Evolutionary conservation across 768 basidiomycete species (phyloP).

Genomic region (Favolaschia claudopus): DNA sequence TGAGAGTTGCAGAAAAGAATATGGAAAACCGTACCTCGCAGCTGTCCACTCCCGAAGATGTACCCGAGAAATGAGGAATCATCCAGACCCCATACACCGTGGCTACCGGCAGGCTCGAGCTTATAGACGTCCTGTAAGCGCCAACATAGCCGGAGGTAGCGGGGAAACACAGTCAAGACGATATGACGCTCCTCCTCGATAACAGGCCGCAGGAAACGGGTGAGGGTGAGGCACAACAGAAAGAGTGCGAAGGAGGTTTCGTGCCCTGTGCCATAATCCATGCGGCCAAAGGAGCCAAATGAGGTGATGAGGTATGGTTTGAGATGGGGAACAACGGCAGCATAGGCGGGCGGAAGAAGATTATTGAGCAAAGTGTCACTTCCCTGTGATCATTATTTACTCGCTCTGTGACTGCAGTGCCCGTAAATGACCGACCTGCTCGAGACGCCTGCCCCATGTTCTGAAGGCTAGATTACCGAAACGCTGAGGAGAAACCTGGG

Average conservation of each 20-base stretch:
- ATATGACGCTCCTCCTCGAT: conserved; percentile 68
- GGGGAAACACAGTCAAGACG: conserved; percentile 69
- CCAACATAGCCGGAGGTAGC: conserved; percentile 87
- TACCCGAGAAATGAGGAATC: conserved; percentile 91
- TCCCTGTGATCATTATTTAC: conserved; percentile 51
- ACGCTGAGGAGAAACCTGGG: conserved; percentile 75
- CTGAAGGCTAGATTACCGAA: conserved; percentile 95
- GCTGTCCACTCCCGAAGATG: conserved; percentile 89
- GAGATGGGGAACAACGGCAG: conserved; percentile 63
- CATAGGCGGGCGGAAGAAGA: conserved; percentile 56
- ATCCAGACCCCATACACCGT: conserved; percentile 98
- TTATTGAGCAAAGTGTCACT: conserved; percentile 56
- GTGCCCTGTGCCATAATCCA: conserved; percentile 98
- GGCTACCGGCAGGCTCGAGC: conserved; percentile 95
- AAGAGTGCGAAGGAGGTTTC: conserved; percentile 89
- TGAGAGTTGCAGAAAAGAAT: conserved; percentile 7
- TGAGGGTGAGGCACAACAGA: conserved; percentile 73
- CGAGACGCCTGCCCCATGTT: conserved; percentile 79
- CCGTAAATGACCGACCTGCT: conserved; percentile 60
- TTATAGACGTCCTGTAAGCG: conserved; percentile 87
- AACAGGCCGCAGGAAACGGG: conserved; percentile 67
- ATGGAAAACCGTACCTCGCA: conserved; percentile 62
- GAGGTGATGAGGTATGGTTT: conserved; percentile 82
- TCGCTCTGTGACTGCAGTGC: conserved; percentile 8
- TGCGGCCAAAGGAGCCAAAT: conserved; percentile 88